Conservation (phyloP, 2,329 filamentous ascomycete species). For the Aspergillus viridinutans region DNA sequence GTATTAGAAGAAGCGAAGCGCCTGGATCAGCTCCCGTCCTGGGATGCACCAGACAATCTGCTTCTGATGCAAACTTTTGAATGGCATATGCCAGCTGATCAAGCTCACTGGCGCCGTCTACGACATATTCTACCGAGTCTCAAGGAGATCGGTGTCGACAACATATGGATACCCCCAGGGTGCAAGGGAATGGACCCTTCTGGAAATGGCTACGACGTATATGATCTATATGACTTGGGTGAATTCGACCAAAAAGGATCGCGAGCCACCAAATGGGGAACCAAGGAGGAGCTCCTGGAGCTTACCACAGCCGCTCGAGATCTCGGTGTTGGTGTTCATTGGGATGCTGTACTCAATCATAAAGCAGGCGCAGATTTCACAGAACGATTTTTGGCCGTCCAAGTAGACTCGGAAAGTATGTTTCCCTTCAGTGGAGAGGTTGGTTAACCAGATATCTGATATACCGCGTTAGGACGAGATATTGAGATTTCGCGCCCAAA, state of each 20-base stretch:
- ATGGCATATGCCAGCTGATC: slow-evolving; percentile 64
- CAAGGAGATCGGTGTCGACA: slow-evolving; percentile 57
- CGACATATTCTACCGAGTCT: slow-evolving; percentile 50
- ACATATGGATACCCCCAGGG: slow-evolving; percentile 66
- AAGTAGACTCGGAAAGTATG: slow-evolving; percentile 55
- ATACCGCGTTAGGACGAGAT: slow-evolving; percentile 46
- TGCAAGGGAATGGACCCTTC: slow-evolving; percentile 61
- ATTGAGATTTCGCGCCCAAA: slow-evolving; percentile 52
- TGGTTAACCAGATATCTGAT: not conserved
- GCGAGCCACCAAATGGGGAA: slow-evolving; percentile 64
- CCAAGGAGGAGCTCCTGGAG: slow-evolving; percentile 55
- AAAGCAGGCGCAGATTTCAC: slow-evolving; percentile 65
- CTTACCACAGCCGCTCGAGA: slow-evolving; percentile 51
- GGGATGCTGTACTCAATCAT: slow-evolving; percentile 70
- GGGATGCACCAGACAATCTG: slow-evolving; percentile 29
- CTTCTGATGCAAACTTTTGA: slow-evolving; percentile 68
- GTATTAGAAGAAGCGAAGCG: slow-evolving; percentile 19
- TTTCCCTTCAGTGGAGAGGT: not conserved
- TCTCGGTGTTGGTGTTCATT: slow-evolving; percentile 57
- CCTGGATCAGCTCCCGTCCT: slow-evolving; percentile 26
- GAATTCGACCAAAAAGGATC: slow-evolving; percentile 69
- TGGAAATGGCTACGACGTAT: slow-evolving; percentile 66
- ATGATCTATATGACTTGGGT: slow-evolving; percentile 66
- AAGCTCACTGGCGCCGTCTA: slow-evolving; percentile 59
- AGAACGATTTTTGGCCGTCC: slow-evolving; percentile 59